These are phyloP conservation scores for Lyophyllum decastes DNA, from an alignment of 768 basidiomycete species.

Conservation along the genomic window DNA sequence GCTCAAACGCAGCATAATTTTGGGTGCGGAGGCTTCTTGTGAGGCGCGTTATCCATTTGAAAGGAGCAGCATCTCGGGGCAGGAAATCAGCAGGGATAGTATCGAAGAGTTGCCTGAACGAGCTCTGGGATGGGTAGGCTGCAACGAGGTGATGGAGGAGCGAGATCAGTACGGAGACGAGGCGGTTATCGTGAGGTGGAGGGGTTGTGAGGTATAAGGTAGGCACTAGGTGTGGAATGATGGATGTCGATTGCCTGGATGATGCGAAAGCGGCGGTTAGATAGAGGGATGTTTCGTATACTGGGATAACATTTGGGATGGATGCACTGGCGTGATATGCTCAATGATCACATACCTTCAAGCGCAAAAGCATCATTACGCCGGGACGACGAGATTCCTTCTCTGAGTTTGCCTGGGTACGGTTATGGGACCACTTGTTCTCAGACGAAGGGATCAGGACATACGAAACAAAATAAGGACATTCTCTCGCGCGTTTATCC, in stretches of 20 bases:
- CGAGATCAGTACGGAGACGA: conserved; percentile 43
- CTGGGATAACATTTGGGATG: conserved; percentile 33
- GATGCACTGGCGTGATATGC: background rate
- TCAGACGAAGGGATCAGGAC: conserved; percentile 23
- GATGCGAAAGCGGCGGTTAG: conserved; percentile 65
- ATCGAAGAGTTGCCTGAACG: conserved; percentile 48
- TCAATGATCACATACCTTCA: conserved; percentile 51
- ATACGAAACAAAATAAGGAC: conserved; percentile 73
- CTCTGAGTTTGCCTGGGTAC: conserved; percentile 68
- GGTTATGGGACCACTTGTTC: background rate
- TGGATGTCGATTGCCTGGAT: conserved; percentile 59
- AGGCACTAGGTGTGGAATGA: conserved; percentile 61
- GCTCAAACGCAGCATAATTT: conserved; percentile 56
- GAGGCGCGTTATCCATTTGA: conserved; percentile 54
- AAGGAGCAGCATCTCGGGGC: conserved; percentile 31
- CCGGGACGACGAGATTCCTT: conserved; percentile 65
- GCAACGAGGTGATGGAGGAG: conserved; percentile 59
- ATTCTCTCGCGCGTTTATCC: conserved; percentile 63
- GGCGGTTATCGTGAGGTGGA: conserved; percentile 22
- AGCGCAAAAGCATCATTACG: conserved; percentile 63
- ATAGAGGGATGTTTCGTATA: conserved; percentile 73
- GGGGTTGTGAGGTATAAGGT: conserved; percentile 38
- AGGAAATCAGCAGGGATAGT: conserved; percentile 43
- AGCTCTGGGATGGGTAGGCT: conserved; percentile 65
- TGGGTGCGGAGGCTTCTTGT: conserved; percentile 51